Evolutionary conservation across 2,329 filamentous ascomycete genomes (phyloP).

Genomic region (Periconia sp.): DNA sequence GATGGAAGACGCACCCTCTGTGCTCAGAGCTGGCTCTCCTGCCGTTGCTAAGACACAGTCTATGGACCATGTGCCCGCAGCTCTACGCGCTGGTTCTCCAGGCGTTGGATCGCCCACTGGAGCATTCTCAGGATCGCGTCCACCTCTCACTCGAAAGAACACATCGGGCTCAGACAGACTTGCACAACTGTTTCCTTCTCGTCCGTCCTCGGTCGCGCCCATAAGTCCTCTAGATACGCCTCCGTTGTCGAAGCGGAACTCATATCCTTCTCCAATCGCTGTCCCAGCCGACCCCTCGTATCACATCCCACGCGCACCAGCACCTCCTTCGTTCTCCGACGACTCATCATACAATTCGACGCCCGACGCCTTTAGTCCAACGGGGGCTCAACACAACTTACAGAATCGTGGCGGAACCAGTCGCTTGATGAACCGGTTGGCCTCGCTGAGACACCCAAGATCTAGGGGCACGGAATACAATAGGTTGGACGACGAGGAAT

Average conservation of each 20-base stretch:
- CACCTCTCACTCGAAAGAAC: constrained; percentile 27
- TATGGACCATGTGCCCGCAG: constrained; percentile 20
- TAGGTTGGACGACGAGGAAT: constrained; percentile 37
- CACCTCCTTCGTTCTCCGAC: constrained; percentile 33
- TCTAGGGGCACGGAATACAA: constrained; percentile 27
- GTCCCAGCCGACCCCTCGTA: constrained; percentile 31
- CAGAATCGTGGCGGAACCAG: constrained; percentile 27
- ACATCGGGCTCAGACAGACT: constrained; percentile 37
- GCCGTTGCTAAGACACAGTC: constrained; percentile 19
- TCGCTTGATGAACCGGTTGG: constrained; percentile 33
- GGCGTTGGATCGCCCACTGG: constrained; percentile 2
- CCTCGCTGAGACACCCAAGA: constrained; percentile 25
- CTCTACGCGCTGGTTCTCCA: constrained; percentile 35
- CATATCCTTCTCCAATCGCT: constrained; percentile 31
- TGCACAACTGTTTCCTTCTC: constrained; percentile 42
- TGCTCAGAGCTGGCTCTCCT: constrained; percentile 34
- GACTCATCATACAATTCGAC: constrained; percentile 32
- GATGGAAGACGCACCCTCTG: constrained; percentile 34
- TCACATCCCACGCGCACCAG: constrained; percentile 31
- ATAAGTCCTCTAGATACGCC: constrained; percentile 19
- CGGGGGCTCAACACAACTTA: constrained; percentile 16
- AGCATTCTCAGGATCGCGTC: constrained; percentile 16
- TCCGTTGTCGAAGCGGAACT: constrained; percentile 26
- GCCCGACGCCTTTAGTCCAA: constrained; percentile 20
- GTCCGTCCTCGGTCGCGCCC: constrained; percentile 29